phyloP scores from a whole-genome alignment of 1,284 basidiomycete genomes.

The Sanghuangporus baumii region DNA sequence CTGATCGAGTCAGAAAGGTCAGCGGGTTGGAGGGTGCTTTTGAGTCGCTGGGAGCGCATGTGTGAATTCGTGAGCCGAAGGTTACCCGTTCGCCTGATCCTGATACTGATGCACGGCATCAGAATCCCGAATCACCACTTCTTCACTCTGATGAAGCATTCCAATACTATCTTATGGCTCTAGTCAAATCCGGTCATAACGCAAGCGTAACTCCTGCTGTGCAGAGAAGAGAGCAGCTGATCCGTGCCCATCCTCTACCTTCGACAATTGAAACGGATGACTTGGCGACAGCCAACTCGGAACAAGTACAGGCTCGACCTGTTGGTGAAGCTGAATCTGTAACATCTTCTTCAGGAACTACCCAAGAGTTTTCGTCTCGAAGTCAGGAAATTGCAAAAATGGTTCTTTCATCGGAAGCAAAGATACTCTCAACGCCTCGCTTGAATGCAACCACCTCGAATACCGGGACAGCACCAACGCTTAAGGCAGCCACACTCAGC shows the following conservation, averaged over 20 bases:
- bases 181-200: slow-evolving; percentile 55
- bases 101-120: slow-evolving; percentile 13
- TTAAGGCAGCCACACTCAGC: background rate
- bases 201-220: slow-evolving; percentile 59
- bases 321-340: slow-evolving; percentile 14
- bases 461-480: background rate
- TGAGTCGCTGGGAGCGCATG: slow-evolving; percentile 75
- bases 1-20: slow-evolving; percentile 56
- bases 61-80: slow-evolving; percentile 64
- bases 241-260: slow-evolving; percentile 29
- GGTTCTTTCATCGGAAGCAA: slow-evolving; percentile 33
- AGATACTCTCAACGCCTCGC: background rate
- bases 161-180: slow-evolving; percentile 60
- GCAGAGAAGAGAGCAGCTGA: slow-evolving; percentile 56
- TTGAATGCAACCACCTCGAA: background rate
- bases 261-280: slow-evolving; percentile 3
- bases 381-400: slow-evolving; percentile 55
- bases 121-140: slow-evolving; percentile 64
- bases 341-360: background rate
- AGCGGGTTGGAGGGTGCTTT: slow-evolving; percentile 63
- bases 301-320: slow-evolving; percentile 13
- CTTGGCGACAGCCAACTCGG: slow-evolving; percentile 5
- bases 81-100: background rate
- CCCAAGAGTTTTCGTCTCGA: slow-evolving; percentile 21
- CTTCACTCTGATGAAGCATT: slow-evolving; percentile 66